A percentile compares a stretch with the other conserved stretches of the same genome.
Conservation (phyloP, 2,329 filamentous ascomycete species). For the Fusarium sp. region DNA sequence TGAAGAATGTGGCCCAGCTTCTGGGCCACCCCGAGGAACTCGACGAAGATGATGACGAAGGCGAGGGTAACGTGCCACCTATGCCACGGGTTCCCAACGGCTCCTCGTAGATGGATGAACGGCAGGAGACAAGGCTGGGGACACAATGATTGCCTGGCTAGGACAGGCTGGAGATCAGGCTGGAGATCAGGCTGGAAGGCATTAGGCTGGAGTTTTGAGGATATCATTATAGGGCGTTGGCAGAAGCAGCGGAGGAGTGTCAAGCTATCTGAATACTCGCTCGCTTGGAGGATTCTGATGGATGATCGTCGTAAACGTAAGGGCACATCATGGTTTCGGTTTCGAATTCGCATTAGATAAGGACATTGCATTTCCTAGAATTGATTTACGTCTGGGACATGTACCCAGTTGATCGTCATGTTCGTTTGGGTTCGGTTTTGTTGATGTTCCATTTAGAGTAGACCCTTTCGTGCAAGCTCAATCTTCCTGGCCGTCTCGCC, state of each 20-base stretch:
- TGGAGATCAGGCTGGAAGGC: slow-evolving; percentile 33
- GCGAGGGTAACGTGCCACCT: slow-evolving; percentile 59
- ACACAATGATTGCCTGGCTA: slow-evolving; percentile 19
- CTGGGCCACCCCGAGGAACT: slow-evolving; percentile 81
- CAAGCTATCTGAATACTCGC: slow-evolving; percentile 29
- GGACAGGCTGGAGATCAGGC: slow-evolving; percentile 19
- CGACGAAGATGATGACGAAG: slow-evolving; percentile 72
- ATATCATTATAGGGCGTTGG: slow-evolving; percentile 49
- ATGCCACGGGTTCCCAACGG: slow-evolving; percentile 61
- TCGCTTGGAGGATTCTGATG: slow-evolving; percentile 37
- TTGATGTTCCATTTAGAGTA: slow-evolving; percentile 60
- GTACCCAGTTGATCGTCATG: background rate
- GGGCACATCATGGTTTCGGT: slow-evolving; percentile 31
- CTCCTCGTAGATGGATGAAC: slow-evolving; percentile 44
- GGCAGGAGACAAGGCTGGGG: slow-evolving; percentile 12
- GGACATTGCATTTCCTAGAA: slow-evolving; percentile 39
- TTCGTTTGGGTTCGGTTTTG: background rate
- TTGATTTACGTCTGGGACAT: slow-evolving; percentile 26
- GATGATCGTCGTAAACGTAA: slow-evolving; percentile 19
- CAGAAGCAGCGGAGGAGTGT: slow-evolving; percentile 31
- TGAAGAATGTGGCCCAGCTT: slow-evolving; percentile 91
- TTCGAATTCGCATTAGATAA: slow-evolving; percentile 33
- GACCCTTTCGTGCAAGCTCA: slow-evolving; percentile 82
- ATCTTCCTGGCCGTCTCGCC: slow-evolving; percentile 82
- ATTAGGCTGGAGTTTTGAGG: slow-evolving; percentile 48